Evolutionary conservation across 148 eudicot genomes (phyloP).

Genomic region (Vaccinium vitisidaea): DNA sequence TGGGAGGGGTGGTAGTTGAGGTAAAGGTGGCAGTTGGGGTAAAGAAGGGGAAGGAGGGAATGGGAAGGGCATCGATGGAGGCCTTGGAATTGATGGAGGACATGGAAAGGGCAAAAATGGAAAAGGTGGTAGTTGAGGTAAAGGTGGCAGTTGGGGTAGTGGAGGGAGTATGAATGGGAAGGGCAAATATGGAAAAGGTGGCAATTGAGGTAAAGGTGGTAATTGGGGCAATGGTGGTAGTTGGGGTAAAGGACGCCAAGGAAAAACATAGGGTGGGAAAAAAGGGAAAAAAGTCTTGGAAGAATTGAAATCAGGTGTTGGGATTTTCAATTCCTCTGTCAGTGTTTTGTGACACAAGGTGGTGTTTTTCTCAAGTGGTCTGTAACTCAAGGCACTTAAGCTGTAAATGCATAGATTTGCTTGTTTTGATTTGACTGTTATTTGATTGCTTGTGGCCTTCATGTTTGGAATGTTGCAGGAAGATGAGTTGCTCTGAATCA

Average conservation of each 20-base stretch:
- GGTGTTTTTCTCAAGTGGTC: constrained; percentile 42
- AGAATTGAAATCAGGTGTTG: constrained; percentile 25
- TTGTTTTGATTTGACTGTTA: constrained; percentile 59
- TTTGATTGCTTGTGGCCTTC: constrained; percentile 39
- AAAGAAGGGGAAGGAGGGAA: constrained; percentile 14
- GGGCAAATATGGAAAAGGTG: constrained; percentile 23
- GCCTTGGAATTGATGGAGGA: constrained; percentile 5
- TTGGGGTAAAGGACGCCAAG: constrained; percentile 32
- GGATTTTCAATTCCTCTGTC: constrained; percentile 8
- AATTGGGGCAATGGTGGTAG: constrained; percentile 18
- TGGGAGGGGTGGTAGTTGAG: not conserved
- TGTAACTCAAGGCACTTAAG: constrained; percentile 57
- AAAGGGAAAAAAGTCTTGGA: constrained; percentile 46
- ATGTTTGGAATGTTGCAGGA: constrained; percentile 45
- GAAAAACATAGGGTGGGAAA: constrained; percentile 32
- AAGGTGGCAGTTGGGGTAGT: constrained; percentile 6
- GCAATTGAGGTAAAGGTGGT: constrained; percentile 14
- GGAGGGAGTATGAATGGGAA: constrained; percentile 18
- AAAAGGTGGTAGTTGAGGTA: not conserved
- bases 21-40: constrained; percentile 6
- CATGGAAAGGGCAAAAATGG: constrained; percentile 15
- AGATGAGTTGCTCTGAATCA: constrained; percentile 41
- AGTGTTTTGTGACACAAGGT: constrained; percentile 46
- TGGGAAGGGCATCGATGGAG: constrained; percentile 9
- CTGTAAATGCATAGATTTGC: constrained; percentile 49